Conservation (phyloP, 2,329 filamentous ascomycete genomes). For the Aspergillus aculeatus region DNA sequence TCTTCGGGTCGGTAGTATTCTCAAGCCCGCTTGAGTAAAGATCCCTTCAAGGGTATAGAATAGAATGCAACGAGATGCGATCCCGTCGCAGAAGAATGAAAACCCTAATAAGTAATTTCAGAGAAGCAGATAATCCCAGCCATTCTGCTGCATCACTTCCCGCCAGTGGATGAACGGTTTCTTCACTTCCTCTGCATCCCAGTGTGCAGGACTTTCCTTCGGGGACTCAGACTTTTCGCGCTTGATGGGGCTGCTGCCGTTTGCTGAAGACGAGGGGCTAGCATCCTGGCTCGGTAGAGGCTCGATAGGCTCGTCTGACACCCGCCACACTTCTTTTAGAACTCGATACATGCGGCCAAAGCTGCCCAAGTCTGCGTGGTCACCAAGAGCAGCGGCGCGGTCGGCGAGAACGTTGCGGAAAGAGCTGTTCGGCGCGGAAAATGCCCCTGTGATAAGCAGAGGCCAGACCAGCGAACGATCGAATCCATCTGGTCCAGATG, state of each 20-base stretch:
- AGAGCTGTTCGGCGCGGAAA: constrained; percentile 67
- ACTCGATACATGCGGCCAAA: constrained; percentile 80
- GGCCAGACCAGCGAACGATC: constrained; percentile 94
- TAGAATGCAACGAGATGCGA: constrained; percentile 16
- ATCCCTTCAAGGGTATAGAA: constrained; percentile 21
- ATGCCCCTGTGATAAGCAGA: constrained; percentile 79
- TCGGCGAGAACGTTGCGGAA: constrained; percentile 79
- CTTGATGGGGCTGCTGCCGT: constrained; percentile 18
- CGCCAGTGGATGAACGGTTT: constrained; percentile 82
- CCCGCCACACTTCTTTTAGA: constrained; percentile 76
- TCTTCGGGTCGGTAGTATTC: constrained; percentile 14
- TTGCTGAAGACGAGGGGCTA: constrained; percentile 8
- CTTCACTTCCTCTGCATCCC: constrained; percentile 24
- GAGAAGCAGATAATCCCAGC: constrained; percentile 91
- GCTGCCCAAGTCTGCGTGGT: constrained; percentile 75
- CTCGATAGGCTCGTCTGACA: constrained; percentile 61
- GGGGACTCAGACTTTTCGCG: constrained; percentile 21
- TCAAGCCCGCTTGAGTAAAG: constrained; percentile 21
- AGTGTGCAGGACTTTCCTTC: constrained; percentile 4
- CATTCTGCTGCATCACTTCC: constrained; percentile 86
- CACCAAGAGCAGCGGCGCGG: constrained; percentile 71
- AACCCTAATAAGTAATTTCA: constrained; percentile 42
- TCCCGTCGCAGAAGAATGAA: constrained; percentile 11
- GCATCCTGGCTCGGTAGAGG: constrained; percentile 11
- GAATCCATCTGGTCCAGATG: constrained; percentile 75